Evolutionary conservation across 495 filamentous ascomycete genomes (phyloP).

Genomic region (Penicillium egyptiacum): DNA sequence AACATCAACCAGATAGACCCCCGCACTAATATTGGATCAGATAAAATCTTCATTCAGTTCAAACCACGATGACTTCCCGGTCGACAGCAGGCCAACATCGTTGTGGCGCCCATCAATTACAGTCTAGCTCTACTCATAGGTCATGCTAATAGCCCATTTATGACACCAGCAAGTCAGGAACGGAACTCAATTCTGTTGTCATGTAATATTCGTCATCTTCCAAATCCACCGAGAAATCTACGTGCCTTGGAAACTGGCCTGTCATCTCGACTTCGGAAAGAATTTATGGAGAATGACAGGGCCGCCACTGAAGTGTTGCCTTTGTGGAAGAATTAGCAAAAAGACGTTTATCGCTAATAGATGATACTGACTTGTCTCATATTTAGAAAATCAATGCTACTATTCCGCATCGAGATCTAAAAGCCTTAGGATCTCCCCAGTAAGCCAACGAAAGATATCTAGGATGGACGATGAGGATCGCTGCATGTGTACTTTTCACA

Average conservation of each 20-base stretch:
- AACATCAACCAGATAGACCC: background rate
- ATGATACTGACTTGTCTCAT: conserved; percentile 3
- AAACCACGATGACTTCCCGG: background rate
- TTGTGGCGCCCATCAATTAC: background rate
- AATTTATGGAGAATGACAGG: conserved; percentile 17
- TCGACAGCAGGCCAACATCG: background rate
- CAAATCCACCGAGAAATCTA: conserved; percentile 15
- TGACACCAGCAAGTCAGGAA: background rate
- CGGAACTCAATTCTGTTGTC: conserved; percentile 1
- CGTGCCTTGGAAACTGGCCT: conserved; percentile 12
- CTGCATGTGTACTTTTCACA: background rate
- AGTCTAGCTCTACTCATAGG: conserved; percentile 4
- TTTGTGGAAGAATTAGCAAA: conserved; percentile 22
- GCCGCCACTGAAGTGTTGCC: conserved; percentile 21
- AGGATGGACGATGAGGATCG: background rate
- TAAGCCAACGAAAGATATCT: too few species aligned
- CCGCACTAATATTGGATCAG: background rate
- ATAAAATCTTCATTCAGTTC: background rate
- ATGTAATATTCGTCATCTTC: conserved; percentile 17
- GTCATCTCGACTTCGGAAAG: conserved; percentile 15
- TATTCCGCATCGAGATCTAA: conserved; percentile 13
- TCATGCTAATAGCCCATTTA: conserved; percentile 15
- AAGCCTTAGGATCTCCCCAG: background rate
- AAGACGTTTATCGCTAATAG: conserved; percentile 2
- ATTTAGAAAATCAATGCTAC: background rate